phyloP scores from a whole-genome alignment of 805 yeast genomes.

The Priceomyces haplophilus region DNA sequence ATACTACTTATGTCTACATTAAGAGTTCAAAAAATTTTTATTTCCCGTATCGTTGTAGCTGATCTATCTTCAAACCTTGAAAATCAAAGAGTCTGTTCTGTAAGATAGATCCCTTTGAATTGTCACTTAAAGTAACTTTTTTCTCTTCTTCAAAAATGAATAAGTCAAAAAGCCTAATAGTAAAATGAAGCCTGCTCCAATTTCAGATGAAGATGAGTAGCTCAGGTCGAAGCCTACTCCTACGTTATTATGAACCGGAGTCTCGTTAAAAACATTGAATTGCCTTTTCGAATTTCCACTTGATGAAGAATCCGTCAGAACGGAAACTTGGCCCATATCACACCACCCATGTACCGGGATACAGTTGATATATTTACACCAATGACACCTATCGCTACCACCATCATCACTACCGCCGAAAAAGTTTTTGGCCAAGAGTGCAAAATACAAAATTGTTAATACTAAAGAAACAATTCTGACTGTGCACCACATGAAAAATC shows the following conservation, averaged over 20 bases:
- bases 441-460: constrained; percentile 49
- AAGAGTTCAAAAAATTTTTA: not conserved
- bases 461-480: constrained; percentile 45
- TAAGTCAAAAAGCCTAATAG: constrained; percentile 17
- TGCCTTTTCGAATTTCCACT: not conserved
- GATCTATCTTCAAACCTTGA: no score
- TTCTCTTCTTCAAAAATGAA: constrained; percentile 14
- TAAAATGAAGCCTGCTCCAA: constrained; percentile 18
- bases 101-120: no score
- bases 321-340: constrained; percentile 41
- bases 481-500: constrained; percentile 52
- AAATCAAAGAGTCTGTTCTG: no score
- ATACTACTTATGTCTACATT: not conserved
- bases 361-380: constrained; percentile 76
- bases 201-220: constrained; percentile 7
- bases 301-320: not conserved
- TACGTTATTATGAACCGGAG: not conserved
- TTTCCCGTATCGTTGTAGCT: no score
- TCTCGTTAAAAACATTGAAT: constrained; percentile 2
- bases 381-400: constrained; percentile 53
- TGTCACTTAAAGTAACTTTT: no score
- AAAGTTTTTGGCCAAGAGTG: constrained; percentile 47
- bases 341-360: constrained; percentile 73
- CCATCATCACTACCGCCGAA: constrained; percentile 23
- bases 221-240: not conserved